Conservation (phyloP, 257 asterid genomes). For the Jacaranda mimosifolia region DNA sequence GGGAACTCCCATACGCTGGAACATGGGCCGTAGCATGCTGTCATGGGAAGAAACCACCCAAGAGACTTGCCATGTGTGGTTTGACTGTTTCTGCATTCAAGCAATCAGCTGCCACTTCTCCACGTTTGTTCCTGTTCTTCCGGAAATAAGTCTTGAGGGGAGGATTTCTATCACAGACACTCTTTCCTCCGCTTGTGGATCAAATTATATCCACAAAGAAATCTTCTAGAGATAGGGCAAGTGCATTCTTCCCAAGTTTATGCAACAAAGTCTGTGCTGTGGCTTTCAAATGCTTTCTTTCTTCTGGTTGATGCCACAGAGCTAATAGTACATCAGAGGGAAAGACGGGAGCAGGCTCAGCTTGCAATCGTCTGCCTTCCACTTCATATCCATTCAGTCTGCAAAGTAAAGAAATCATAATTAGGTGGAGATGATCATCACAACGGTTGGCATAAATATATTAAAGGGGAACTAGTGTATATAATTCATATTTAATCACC, state of each 20-base stretch:
- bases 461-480: not conserved
- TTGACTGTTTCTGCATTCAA: too few relatives aligned
- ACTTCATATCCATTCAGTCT: constrained; percentile 54
- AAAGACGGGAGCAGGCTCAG: constrained; percentile 64
- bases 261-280: constrained; percentile 44
- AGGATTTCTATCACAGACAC: too few relatives aligned
- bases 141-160: too few relatives aligned
- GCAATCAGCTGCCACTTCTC: too few relatives aligned
- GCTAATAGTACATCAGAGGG: constrained; percentile 56
- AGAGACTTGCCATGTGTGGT: too few relatives aligned
- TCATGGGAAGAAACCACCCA: too few relatives aligned
- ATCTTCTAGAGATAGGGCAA: constrained; percentile 32
- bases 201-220: constrained; percentile 34
- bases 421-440: constrained; percentile 11
- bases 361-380: constrained; percentile 50
- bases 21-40: too few relatives aligned
- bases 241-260: constrained; percentile 32
- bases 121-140: too few relatives aligned
- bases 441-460: not conserved
- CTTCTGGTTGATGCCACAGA: constrained; percentile 66
- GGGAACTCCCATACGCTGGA: too few relatives aligned
- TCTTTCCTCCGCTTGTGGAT: constrained; percentile 13
- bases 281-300: constrained; percentile 47
- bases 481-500: constrained; percentile 38
- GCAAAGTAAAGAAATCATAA: constrained; percentile 30